Conservation (phyloP, 2,329 filamentous ascomycete species). For the Cercospora berteroae region DNA sequence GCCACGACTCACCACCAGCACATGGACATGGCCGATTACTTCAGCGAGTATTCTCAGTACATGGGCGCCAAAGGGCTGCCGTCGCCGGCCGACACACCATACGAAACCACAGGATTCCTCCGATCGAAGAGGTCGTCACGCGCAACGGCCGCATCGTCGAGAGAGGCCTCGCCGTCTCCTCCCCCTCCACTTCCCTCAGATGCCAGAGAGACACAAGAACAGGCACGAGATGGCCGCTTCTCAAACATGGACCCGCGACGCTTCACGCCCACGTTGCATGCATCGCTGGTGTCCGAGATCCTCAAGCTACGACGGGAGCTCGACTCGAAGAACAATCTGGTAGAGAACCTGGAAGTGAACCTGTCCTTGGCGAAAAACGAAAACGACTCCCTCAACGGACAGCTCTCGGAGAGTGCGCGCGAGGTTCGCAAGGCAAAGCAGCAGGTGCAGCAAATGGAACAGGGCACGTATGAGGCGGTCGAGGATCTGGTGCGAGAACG, state of each 20-base stretch:
- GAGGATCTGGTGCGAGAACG: conserved; percentile 81
- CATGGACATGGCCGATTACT: conserved; percentile 43
- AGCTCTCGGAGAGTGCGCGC: conserved; percentile 63
- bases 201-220: conserved; percentile 38
- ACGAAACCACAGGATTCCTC: conserved; percentile 55
- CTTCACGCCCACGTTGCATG: conserved; percentile 93
- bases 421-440: conserved; percentile 79
- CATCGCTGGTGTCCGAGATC: conserved; percentile 92
- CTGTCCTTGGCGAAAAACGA: conserved; percentile 71
- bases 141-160: conserved; percentile 55
- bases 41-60: conserved; percentile 46
- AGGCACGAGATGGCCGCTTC: conserved; percentile 50
- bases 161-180: conserved; percentile 63
- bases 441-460: conserved; percentile 82
- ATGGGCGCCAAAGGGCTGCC: conserved; percentile 60
- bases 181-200: conserved; percentile 51
- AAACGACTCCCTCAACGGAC: conserved; percentile 66
- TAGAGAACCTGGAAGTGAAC: conserved; percentile 76
- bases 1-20: not conserved
- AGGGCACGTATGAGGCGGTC: conserved; percentile 80
- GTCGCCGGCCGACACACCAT: conserved; percentile 69
- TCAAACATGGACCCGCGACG: conserved; percentile 83
- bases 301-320: conserved; percentile 81
- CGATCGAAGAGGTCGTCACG: conserved; percentile 64
- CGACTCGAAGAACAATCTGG: conserved; percentile 82